phyloP scores from a whole-genome alignment of 768 basidiomycete genomes.

The Suillus paluster region DNA sequence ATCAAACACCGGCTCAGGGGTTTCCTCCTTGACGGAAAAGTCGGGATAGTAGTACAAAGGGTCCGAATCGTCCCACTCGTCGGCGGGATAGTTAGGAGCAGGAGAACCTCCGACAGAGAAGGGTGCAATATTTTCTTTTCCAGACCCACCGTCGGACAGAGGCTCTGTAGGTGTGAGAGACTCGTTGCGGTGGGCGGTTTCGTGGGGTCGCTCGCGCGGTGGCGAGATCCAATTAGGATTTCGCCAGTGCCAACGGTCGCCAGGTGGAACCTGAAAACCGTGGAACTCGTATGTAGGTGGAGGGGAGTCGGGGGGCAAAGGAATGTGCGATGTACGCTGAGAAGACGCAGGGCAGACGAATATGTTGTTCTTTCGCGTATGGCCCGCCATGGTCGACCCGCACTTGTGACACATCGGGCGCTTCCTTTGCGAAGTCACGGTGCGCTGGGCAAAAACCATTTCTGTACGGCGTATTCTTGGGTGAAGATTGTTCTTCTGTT shows the following conservation, averaged over 20 bases:
- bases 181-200: not conserved
- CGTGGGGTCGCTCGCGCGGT: slow-evolving; percentile 23
- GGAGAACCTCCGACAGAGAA: not conserved
- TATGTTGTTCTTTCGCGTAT: slow-evolving; percentile 35
- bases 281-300: slow-evolving; percentile 26
- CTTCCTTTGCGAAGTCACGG: slow-evolving; percentile 27
- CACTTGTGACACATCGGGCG: slow-evolving; percentile 41
- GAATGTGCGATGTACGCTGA: slow-evolving; percentile 24
- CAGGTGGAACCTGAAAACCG: slow-evolving; percentile 32
- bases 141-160: slow-evolving; percentile 22
- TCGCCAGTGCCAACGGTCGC: slow-evolving; percentile 37
- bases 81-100: slow-evolving; percentile 10
- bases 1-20: slow-evolving; percentile 10
- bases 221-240: slow-evolving; percentile 40
- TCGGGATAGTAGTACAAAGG: slow-evolving; percentile 2
- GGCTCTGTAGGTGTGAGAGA: slow-evolving; percentile 38
- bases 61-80: slow-evolving; percentile 12
- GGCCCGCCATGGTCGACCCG: slow-evolving; percentile 36
- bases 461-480: not conserved
- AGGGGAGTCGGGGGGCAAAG: slow-evolving; percentile 33
- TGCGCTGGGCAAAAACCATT: slow-evolving; percentile 2
- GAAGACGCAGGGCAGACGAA: slow-evolving; percentile 32
- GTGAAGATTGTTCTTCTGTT: slow-evolving; percentile 4
- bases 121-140: slow-evolving; percentile 4
- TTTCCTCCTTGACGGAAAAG: slow-evolving; percentile 13